Conservation (phyloP, 352 stramenopile species). For the Globisporangium parvum region DNA sequence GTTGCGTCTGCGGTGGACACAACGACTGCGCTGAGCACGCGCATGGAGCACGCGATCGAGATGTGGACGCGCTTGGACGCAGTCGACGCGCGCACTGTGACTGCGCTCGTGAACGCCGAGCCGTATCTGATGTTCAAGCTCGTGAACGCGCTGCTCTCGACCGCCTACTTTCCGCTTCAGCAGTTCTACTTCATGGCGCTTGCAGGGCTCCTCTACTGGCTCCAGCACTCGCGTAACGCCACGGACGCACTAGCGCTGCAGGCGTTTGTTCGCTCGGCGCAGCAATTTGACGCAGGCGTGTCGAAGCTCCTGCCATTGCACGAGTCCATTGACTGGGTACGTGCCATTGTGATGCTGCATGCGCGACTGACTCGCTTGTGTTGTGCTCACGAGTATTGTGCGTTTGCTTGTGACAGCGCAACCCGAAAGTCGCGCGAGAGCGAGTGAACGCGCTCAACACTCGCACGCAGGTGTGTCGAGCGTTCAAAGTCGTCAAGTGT, state of each 20-base stretch:
- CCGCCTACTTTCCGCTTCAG: conserved; percentile 59
- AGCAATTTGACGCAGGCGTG: conserved; percentile 23
- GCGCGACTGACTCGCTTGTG: neutral
- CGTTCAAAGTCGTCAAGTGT: conserved; percentile 26
- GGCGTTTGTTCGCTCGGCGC: conserved; percentile 11
- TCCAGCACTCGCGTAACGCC: conserved; percentile 16
- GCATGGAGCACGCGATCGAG: conserved; percentile 32
- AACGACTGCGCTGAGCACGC: conserved; percentile 27
- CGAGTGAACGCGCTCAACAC: conserved; percentile 27
- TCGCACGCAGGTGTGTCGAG: conserved; percentile 12
- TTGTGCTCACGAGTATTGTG: neutral
- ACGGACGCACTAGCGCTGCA: neutral
- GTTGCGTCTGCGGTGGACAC: conserved; percentile 22
- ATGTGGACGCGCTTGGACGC: conserved; percentile 25
- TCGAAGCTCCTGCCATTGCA: conserved; percentile 26
- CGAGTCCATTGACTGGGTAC: conserved; percentile 37
- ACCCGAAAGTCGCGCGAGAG: conserved; percentile 12
- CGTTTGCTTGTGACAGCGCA: conserved; percentile 6
- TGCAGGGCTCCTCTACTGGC: conserved; percentile 25
- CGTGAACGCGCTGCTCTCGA: conserved; percentile 37
- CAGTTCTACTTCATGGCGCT: conserved; percentile 54
- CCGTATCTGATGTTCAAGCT: conserved; percentile 25
- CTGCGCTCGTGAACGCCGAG: conserved; percentile 24
- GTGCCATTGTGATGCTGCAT: conserved; percentile 1
- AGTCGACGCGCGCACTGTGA: conserved; percentile 15